A percentile compares a stretch with the other conserved stretches of the same genome.
These are phyloP conservation scores for Murraya koenigii DNA, from an alignment of 345 rosid species.

Conservation along the genomic window DNA sequence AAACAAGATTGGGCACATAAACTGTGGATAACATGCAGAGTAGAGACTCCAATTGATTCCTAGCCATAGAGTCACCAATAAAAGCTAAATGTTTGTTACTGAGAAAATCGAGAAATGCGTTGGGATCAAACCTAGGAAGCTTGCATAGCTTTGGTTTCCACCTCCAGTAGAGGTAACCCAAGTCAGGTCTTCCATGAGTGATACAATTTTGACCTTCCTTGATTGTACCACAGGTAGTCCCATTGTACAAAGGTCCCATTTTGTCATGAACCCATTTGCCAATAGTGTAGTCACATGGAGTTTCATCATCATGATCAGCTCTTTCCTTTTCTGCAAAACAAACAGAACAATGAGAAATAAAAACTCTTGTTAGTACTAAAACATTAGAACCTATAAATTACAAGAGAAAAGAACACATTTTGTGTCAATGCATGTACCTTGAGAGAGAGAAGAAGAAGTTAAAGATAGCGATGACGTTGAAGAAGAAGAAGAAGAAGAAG, in stretches of 20 bases:
- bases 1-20: slow-evolving; percentile 54
- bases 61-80: slow-evolving; percentile 97
- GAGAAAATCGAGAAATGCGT: slow-evolving; percentile 53
- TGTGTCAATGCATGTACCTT: slow-evolving; percentile 23
- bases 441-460: slow-evolving; percentile 9
- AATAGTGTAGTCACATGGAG: slow-evolving; percentile 64
- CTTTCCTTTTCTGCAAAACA: slow-evolving; percentile 41
- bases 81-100: slow-evolving; percentile 73
- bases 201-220: slow-evolving; percentile 85
- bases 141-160: slow-evolving; percentile 78
- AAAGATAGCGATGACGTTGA: slow-evolving; percentile 11
- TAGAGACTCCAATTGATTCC: slow-evolving; percentile 92
- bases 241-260: slow-evolving; percentile 73
- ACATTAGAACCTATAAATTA: too few species aligned
- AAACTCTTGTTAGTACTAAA: neutral
- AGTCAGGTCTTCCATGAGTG: slow-evolving; percentile 80
- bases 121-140: slow-evolving; percentile 85
- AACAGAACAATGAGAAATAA: neutral
- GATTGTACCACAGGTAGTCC: slow-evolving; percentile 74
- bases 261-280: slow-evolving; percentile 77
- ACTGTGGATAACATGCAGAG: slow-evolving; percentile 71
- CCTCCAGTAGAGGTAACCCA: slow-evolving; percentile 81
- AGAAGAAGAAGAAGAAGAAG: slow-evolving; percentile 21
- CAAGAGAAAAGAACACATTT: neutral
- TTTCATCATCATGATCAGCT: slow-evolving; percentile 9